Evolutionary conservation across 208 protist genomes (phyloP).

Genomic region (Eutreptiella sp.): DNA sequence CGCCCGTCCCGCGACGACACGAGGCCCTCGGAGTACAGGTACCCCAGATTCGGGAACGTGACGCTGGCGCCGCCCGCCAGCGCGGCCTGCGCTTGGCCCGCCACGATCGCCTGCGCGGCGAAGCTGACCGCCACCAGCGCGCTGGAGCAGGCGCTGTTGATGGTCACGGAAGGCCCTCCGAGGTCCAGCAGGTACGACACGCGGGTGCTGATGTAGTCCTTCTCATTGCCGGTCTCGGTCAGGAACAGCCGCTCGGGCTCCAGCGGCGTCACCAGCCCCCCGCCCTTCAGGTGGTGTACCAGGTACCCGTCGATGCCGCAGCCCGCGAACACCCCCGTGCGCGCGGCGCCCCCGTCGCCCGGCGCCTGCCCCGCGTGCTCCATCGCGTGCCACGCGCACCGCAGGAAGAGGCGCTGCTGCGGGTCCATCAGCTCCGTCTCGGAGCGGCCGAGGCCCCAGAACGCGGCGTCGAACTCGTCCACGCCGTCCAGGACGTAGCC

Average conservation of each 20-base stretch:
- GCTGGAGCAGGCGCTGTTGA: conserved; percentile 65
- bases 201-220: conserved; percentile 39
- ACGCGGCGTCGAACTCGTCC: conserved; percentile 30
- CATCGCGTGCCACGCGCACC: conserved; percentile 22
- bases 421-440: conserved; percentile 33
- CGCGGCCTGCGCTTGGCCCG: conserved; percentile 17
- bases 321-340: conserved; percentile 22
- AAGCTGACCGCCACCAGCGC: conserved; percentile 56
- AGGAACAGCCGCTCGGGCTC: conserved; percentile 29
- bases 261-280: conserved; percentile 15
- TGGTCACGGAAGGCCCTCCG: conserved; percentile 45
- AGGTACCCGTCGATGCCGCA: conserved; percentile 33
- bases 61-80: conserved; percentile 27
- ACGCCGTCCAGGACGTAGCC: conserved; percentile 27
- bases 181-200: conserved; percentile 52
- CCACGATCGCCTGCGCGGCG: conserved; percentile 34
- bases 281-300: conserved; percentile 23
- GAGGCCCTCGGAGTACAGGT: conserved; percentile 32
- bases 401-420: conserved; percentile 30
- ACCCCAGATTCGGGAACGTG: conserved; percentile 32
- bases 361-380: conserved; percentile 34
- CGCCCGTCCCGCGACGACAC: conserved; percentile 27
- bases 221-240: conserved; percentile 30
- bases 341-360: background rate
- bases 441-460: conserved; percentile 23